Evolutionary conservation across 768 basidiomycete species (phyloP).

Genomic region (Lenzites betulinus): DNA sequence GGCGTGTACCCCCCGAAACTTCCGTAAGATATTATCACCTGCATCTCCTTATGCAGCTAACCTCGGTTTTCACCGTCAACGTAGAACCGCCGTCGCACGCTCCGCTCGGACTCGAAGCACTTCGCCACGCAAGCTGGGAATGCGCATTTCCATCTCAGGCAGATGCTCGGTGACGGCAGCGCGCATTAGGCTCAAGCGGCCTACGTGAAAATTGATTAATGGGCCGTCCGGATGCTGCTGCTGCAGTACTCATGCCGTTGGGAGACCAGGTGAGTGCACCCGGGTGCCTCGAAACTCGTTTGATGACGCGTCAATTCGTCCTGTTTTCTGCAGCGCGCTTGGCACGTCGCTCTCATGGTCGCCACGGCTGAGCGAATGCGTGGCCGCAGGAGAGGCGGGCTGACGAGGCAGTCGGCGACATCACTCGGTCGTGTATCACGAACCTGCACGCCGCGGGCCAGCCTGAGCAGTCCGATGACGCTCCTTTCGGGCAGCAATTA

Average conservation of each 20-base stretch:
- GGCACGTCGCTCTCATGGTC: too few relatives aligned
- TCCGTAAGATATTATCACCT: neutral
- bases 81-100: neutral
- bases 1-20: neutral
- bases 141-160: neutral
- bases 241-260: neutral
- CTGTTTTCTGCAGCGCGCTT: too few relatives aligned
- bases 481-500: too few relatives aligned
- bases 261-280: too few relatives aligned
- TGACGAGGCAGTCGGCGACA: too few relatives aligned
- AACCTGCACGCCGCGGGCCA: too few relatives aligned
- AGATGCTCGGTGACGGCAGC: neutral
- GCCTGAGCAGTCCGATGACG: too few relatives aligned
- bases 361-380: too few relatives aligned
- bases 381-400: too few relatives aligned
- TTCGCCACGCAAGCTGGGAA: neutral
- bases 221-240: neutral
- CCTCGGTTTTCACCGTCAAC: neutral
- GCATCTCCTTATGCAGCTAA: neutral
- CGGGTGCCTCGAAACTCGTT: too few relatives aligned
- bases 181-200: neutral
- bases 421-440: too few relatives aligned
- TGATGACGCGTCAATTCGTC: neutral
- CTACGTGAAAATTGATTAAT: neutral
- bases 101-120: constrained; percentile 12